Percentiles rank a stretch among this genome's conserved stretches.
phyloP scores from a whole-genome alignment of 2,329 filamentous ascomycete genomes.

The Davidsoniella virescens region DNA sequence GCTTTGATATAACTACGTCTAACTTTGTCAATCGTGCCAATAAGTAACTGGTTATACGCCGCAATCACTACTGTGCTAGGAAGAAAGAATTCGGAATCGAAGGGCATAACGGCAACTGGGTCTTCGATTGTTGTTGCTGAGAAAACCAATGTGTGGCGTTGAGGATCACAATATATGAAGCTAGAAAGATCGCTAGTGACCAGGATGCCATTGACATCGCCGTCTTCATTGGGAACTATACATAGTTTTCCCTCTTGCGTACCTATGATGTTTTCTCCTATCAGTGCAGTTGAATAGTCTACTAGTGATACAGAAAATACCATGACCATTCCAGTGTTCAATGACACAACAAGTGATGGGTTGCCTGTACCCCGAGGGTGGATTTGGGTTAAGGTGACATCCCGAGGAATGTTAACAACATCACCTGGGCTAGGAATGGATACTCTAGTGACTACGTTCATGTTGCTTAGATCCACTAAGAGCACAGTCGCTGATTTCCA shows the following conservation, averaged over 20 bases:
- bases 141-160: constrained; percentile 76
- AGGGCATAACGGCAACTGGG: constrained; percentile 64
- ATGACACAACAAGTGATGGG: constrained; percentile 71
- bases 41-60: constrained; percentile 57
- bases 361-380: constrained; percentile 41
- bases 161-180: constrained; percentile 59
- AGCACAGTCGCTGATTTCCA: constrained; percentile 72
- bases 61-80: constrained; percentile 69
- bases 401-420: constrained; percentile 64
- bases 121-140: constrained; percentile 86
- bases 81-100: constrained; percentile 59
- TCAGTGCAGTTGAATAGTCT: constrained; percentile 41
- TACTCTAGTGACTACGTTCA: constrained; percentile 51
- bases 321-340: constrained; percentile 83
- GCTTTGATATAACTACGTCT: constrained; percentile 78
- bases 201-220: constrained; percentile 50
- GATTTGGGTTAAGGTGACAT: constrained; percentile 63
- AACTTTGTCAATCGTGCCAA: constrained; percentile 68
- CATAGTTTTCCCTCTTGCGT: constrained; percentile 68
- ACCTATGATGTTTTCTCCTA: constrained; percentile 32
- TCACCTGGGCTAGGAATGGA: constrained; percentile 43
- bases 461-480: constrained; percentile 49
- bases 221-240: constrained; percentile 54
- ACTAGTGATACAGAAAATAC: constrained; percentile 56
- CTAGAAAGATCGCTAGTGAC: constrained; percentile 89